These are phyloP conservation scores for Botrytis tulipae DNA, from an alignment of 2,329 filamentous ascomycete species.

Conservation along the genomic window DNA sequence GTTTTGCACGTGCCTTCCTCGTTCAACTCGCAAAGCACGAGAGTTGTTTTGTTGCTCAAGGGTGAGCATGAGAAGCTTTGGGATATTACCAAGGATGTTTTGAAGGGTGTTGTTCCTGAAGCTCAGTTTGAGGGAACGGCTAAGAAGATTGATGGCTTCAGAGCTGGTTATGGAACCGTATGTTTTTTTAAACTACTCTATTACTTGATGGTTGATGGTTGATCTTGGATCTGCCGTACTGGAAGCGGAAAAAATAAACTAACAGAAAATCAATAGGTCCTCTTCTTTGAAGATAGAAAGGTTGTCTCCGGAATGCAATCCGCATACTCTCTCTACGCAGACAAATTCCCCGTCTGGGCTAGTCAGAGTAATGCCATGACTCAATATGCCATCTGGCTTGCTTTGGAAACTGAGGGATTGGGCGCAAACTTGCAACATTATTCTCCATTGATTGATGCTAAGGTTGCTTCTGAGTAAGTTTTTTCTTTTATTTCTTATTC, in stretches of 20 bases:
- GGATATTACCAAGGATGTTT: slow-evolving; percentile 65
- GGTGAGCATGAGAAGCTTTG: slow-evolving; percentile 85
- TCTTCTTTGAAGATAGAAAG: slow-evolving; percentile 82
- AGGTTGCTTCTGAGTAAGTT: slow-evolving; percentile 49
- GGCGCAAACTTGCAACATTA: slow-evolving; percentile 93
- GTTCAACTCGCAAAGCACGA: slow-evolving; percentile 87
- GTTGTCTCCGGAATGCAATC: slow-evolving; percentile 65
- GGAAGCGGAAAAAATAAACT: too few species aligned
- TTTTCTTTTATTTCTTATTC: not conserved
- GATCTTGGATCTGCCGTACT: too few species aligned
- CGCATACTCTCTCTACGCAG: slow-evolving; percentile 70
- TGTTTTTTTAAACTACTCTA: too few species aligned
- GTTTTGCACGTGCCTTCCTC: slow-evolving; percentile 71
- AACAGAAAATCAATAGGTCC: slow-evolving; percentile 47
- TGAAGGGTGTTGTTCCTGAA: slow-evolving; percentile 66
- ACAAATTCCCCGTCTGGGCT: slow-evolving; percentile 76
- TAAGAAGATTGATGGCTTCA: slow-evolving; percentile 52
- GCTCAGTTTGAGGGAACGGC: slow-evolving; percentile 30
- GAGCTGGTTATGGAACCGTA: slow-evolving; percentile 73
- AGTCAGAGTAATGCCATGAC: slow-evolving; percentile 78
- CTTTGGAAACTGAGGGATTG: slow-evolving; percentile 78
- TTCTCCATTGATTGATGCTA: slow-evolving; percentile 78
- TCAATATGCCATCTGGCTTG: slow-evolving; percentile 78
- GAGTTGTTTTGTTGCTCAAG: slow-evolving; percentile 74
- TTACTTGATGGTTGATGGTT: too few species aligned